Evolutionary conservation across 768 basidiomycete species (phyloP), one percentile per base, ranked within the genome.

Genomic region (Tubosaeta brunneosetosa): DNA sequence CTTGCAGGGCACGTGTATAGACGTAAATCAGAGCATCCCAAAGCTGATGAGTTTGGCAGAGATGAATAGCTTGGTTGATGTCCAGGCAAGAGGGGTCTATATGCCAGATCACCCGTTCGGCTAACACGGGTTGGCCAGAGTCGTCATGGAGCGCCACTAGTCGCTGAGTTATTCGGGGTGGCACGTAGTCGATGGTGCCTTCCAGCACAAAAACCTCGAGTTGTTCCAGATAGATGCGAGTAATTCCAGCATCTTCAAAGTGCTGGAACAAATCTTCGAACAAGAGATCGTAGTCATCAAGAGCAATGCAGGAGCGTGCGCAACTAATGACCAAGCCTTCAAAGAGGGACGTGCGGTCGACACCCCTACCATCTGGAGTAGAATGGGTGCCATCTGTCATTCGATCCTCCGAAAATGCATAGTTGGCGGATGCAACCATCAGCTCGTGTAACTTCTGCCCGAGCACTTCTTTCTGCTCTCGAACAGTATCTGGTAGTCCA

Each of bases 21-120:
- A 98, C 85, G 66, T 97, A 94, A 52, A 95, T 86, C 52, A 98
- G 79, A 0, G 95, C 94, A 61, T 98, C 95, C 73, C 92, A 97
- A 5, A 98, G 81, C 26, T 78, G 78, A 63, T 93, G 80, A 52
- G 71, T 77, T 67, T 92, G 87, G 63, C 97, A 99, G 5, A 99
- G 77, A 25, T 69, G 77, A 58, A 97, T 88, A 5, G 88, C 87
- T 71, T 97, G 95, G 63, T 97, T 90, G 70, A 97, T 85, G 64
- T 99, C 97, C 53, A 99, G 72, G 60, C 86, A 91, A 2, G 81
- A 72, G 1, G 95, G 93, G 60, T 97, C 91, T 58, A 97, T 91
- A 65, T 95, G 91, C 93, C 94, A 97, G 50, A 99, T 95, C 51
- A 97, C 75, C 29, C 83, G 81, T 67, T 99, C 94, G 1, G 88